Base-by-base conservation (phyloP, 192 early-diverging fungal genomes). In the Dissophora ornata region DNA sequence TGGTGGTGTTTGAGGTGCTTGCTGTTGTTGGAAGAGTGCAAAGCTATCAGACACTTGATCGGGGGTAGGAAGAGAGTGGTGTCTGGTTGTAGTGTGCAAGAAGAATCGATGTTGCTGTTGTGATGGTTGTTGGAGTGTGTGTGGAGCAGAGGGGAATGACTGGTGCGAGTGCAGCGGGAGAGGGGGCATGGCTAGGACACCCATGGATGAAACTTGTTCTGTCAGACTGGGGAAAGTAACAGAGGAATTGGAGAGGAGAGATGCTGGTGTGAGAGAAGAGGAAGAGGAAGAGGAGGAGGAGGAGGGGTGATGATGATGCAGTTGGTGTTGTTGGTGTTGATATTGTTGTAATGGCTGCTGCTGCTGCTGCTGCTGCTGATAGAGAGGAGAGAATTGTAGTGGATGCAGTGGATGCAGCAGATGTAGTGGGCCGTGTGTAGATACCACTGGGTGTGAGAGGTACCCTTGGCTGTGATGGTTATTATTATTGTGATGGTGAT, bases 111-210 rank as follows among this genome's bases (percentile, higher is more conserved):
- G 46, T 58, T 57, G 45, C 29, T 53, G 67, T 28, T 52, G 67
- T 36, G 32, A 57, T 15, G 21, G 57, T 16, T 29, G 36, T 15
- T n/a, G 44, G 1, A 30, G 34, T 15, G 49, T 11, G 30, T 29
- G n/a, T 18, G 51, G 22, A n/a, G 1, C 10, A 40, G 45, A 33
- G 25, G 52, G 13, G 46, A 56, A 54, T 38, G 58, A 15, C 21
- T 62, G 38, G 24, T 60, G 58, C 4, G 69, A 19, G 50, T 62
- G 69, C 15, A 57, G n/a, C 3, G 69, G 45, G 21, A 62, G 15
- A 6, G 59, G 59, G 38, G 69, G 60, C 34, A 71, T 49, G 33
- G 69, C 36, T 3, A 71, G 69, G 45, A 71, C 30, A 26, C 55
- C 60, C 69, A 71, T 71, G 24, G 69, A 51, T 57, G 69, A 51